Percentiles rank a stretch among this genome's conserved stretches.
phyloP scores from a whole-genome alignment of 352 stramenopile species.

The Pythium phragmitis region DNA sequence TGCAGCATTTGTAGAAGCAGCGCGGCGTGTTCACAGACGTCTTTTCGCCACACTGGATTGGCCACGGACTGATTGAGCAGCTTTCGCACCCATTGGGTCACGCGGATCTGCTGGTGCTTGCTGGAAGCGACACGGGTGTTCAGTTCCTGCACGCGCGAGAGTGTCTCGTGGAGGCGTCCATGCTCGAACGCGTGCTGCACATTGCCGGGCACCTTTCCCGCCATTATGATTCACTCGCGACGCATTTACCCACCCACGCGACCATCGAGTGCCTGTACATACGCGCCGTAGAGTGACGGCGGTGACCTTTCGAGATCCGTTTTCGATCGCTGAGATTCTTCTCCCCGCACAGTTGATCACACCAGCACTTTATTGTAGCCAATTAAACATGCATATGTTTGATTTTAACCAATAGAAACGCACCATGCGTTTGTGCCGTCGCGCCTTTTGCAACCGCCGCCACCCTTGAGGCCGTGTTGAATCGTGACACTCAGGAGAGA shows the following conservation, averaged over 20 bases:
- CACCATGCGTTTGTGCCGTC: not conserved
- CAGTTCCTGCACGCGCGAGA: slow-evolving; percentile 45
- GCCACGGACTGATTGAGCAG: slow-evolving; percentile 51
- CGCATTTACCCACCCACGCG: not conserved
- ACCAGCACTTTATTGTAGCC: not conserved
- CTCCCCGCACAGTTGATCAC: not conserved
- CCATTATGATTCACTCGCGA: not conserved
- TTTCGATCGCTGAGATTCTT: slow-evolving; percentile 10
- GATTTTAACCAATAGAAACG: slow-evolving; percentile 1
- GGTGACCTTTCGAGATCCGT: slow-evolving; percentile 13
- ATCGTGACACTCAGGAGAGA: not conserved
- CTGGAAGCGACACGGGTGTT: slow-evolving; percentile 18
- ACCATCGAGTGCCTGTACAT: not conserved
- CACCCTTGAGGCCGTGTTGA: not conserved
- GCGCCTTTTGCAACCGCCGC: not conserved
- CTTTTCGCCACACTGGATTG: slow-evolving; percentile 60
- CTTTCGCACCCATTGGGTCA: slow-evolving; percentile 58
- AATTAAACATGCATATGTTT: not conserved
- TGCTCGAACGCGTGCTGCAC: slow-evolving; percentile 20
- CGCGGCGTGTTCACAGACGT: slow-evolving; percentile 46
- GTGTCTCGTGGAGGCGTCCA: slow-evolving; percentile 34
- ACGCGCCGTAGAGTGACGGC: not conserved
- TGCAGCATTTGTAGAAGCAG: slow-evolving; percentile 54
- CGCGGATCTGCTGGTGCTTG: slow-evolving; percentile 65
- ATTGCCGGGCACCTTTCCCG: not conserved